phyloP scores from a whole-genome alignment of 2,329 filamentous ascomycete species.

The Trematosphaeria pertusa region DNA sequence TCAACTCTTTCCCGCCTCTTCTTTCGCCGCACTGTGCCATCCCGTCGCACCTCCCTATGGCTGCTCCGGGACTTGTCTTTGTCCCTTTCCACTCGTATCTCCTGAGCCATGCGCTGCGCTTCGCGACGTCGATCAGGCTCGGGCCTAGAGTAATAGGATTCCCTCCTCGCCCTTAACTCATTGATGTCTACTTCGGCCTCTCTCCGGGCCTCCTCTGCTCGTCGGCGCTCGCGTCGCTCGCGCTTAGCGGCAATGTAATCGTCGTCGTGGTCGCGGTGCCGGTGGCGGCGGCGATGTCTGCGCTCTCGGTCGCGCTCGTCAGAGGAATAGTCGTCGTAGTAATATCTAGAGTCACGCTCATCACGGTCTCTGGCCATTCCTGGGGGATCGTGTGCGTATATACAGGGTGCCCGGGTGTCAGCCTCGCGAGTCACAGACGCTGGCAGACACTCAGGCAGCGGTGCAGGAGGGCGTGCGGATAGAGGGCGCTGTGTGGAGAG shows the following conservation, averaged over 20 bases:
- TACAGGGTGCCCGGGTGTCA: slow-evolving; percentile 35
- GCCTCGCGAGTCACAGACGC: slow-evolving; percentile 39
- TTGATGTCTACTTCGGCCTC: slow-evolving; percentile 48
- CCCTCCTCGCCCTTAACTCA: slow-evolving; percentile 47
- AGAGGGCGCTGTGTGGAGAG: slow-evolving; percentile 29
- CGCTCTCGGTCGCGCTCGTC: slow-evolving; percentile 34
- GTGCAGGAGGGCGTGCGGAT: slow-evolving; percentile 39
- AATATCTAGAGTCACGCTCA: slow-evolving; percentile 39
- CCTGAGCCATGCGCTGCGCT: slow-evolving; percentile 43
- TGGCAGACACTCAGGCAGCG: slow-evolving; percentile 39
- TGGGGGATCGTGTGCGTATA: slow-evolving; percentile 33
- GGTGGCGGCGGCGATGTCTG: slow-evolving; percentile 32
- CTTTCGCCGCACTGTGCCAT: slow-evolving; percentile 36
- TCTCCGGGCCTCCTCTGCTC: slow-evolving; percentile 35
- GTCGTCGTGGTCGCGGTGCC: slow-evolving; percentile 32
- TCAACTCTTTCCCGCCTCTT: slow-evolving; percentile 31
- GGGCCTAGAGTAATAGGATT: slow-evolving; percentile 47
- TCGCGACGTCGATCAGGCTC: slow-evolving; percentile 38
- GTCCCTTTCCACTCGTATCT: slow-evolving; percentile 29
- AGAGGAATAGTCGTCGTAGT: slow-evolving; percentile 34
- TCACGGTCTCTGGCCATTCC: slow-evolving; percentile 44
- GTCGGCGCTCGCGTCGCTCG: slow-evolving; percentile 42
- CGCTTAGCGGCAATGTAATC: slow-evolving; percentile 34
- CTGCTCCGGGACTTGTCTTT: slow-evolving; percentile 37
- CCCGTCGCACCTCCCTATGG: slow-evolving; percentile 35